Conservation (phyloP, 1,139 yeast species). For the Protomyces inundatus region DNA sequence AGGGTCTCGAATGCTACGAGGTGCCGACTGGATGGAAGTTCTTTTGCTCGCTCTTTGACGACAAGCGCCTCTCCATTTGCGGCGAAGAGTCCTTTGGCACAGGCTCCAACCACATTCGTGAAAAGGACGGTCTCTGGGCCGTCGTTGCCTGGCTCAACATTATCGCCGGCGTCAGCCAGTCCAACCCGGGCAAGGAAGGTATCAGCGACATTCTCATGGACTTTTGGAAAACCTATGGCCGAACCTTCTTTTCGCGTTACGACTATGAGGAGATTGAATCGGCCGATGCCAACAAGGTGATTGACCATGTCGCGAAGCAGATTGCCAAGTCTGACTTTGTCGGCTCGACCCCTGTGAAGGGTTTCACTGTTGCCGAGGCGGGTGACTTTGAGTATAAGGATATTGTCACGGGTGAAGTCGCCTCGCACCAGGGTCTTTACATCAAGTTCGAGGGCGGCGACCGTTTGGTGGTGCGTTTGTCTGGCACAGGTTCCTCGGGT, state of each 20-base stretch:
- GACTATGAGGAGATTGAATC: slow-evolving; percentile 81
- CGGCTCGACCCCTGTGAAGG: slow-evolving; percentile 47
- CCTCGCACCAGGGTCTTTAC: slow-evolving; percentile 85
- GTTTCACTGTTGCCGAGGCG: slow-evolving; percentile 57
- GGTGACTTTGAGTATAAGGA: slow-evolving; percentile 92
- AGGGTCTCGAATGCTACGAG: slow-evolving; percentile 74
- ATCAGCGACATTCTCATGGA: slow-evolving; percentile 74
- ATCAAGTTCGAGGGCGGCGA: slow-evolving; percentile 78
- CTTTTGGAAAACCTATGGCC: slow-evolving; percentile 90
- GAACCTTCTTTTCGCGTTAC: slow-evolving; percentile 96
- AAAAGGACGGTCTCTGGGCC: slow-evolving; percentile 98
- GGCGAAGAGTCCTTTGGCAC: slow-evolving; percentile 99
- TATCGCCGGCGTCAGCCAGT: slow-evolving; percentile 65
- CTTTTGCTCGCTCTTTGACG: slow-evolving; percentile 91
- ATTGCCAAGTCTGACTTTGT: slow-evolving; percentile 43
- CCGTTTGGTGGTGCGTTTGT: slow-evolving; percentile 81
- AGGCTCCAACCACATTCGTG: slow-evolving; percentile 94
- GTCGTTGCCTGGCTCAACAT: slow-evolving; percentile 95
- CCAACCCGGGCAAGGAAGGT: slow-evolving; percentile 52
- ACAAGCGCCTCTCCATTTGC: slow-evolving; percentile 86
- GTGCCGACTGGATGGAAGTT: slow-evolving; percentile 99
- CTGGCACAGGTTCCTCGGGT: slow-evolving; percentile 98
- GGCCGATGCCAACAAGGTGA: slow-evolving; percentile 69
- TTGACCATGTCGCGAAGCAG: slow-evolving; percentile 51
- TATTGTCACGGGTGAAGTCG: slow-evolving; percentile 80